phyloP scores from a whole-genome alignment of 768 basidiomycete genomes.

The Lentinula aciculospora region DNA sequence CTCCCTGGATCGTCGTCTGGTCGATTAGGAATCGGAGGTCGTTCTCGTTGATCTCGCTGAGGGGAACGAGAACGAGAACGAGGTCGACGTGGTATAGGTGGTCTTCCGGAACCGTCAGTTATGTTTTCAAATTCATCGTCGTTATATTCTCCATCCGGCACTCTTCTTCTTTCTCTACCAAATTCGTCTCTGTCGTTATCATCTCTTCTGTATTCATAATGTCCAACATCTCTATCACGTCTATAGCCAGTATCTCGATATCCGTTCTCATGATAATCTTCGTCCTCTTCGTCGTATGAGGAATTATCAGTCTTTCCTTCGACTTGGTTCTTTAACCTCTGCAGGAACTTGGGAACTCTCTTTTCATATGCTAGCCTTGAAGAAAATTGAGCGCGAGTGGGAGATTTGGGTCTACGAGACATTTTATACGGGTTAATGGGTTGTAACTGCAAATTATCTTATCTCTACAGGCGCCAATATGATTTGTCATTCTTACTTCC shows the following conservation, averaged over 20 bases:
- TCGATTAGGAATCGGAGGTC: conserved; percentile 40
- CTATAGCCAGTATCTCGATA: background rate
- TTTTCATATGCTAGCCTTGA: conserved; percentile 40
- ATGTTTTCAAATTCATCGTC: conserved; percentile 31
- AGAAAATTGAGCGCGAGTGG: conserved; percentile 42
- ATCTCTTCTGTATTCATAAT: background rate
- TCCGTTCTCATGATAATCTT: background rate
- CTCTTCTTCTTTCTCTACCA: conserved; percentile 27
- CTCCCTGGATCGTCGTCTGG: conserved; percentile 42
- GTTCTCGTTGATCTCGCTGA: background rate
- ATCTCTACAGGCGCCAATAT: no score
- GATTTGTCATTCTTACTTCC: no score
- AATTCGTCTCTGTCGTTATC: background rate
- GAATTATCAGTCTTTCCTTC: conserved; percentile 19
- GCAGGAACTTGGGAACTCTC: conserved; percentile 37
- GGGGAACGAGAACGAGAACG: background rate
- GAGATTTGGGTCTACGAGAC: conserved; percentile 13
- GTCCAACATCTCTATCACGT: background rate
- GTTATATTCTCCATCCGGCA: conserved; percentile 2
- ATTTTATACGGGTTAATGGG: no score
- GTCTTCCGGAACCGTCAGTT: conserved; percentile 42
- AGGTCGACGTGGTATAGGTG: conserved; percentile 36
- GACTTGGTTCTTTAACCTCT: conserved; percentile 32
- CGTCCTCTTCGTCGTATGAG: conserved; percentile 23
- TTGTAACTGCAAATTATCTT: no score